A percentile compares a stretch with the other conserved stretches of the same genome.
These are phyloP conservation scores for Schizopora paradoxa DNA, from an alignment of 1,284 basidiomycete genomes.

Conservation along the genomic window DNA sequence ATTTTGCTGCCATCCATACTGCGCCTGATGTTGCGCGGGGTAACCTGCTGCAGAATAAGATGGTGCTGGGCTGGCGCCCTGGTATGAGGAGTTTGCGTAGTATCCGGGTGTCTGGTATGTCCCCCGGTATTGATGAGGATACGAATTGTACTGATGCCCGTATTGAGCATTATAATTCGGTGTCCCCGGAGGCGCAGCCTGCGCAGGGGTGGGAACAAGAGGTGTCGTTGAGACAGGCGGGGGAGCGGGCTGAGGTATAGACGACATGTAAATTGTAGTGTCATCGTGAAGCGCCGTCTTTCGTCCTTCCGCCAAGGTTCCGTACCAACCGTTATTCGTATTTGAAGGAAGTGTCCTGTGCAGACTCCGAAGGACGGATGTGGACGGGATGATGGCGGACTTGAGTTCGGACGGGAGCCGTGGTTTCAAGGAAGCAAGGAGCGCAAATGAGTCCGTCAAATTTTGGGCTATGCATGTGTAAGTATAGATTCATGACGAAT, in stretches of 20 bases:
- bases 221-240: constrained; percentile 25
- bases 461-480: constrained; percentile 49
- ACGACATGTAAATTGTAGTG: constrained; percentile 56
- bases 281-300: constrained; percentile 64
- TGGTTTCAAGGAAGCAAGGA: constrained; percentile 68
- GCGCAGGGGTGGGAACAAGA: constrained; percentile 26
- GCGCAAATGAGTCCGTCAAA: constrained; percentile 59
- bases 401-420: constrained; percentile 40
- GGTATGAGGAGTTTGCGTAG: constrained; percentile 10
- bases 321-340: constrained; percentile 62
- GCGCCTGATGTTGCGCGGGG: constrained; percentile 5
- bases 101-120: not conserved
- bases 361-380: constrained; percentile 56
- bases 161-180: no score
- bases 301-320: constrained; percentile 58
- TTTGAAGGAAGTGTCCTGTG: constrained; percentile 60
- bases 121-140: not conserved
- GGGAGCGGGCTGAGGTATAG: constrained; percentile 39
- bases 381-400: constrained; percentile 51
- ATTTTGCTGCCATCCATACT: constrained; percentile 5
- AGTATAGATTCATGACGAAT: constrained; percentile 10
- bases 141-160: not conserved
- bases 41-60: constrained; percentile 7
- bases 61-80: no score
- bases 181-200: constrained; percentile 19